phyloP scores from a whole-genome alignment of 148 eudicot species.

The Drosera capensis region DNA sequence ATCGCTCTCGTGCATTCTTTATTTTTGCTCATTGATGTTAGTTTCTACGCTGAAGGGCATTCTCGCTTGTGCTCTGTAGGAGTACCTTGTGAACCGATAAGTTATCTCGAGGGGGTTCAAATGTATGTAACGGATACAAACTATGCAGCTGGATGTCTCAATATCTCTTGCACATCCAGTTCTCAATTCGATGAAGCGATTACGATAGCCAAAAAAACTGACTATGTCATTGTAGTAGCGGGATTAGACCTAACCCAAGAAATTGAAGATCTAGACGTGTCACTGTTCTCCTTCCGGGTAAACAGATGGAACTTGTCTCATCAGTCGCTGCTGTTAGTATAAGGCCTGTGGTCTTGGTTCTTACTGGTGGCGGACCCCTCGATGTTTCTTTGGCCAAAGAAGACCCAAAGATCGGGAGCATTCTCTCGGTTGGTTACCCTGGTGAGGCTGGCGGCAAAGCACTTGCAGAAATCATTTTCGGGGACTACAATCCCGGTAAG shows the following conservation, averaged over 20 bases:
- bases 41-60: too few relatives aligned
- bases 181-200: conserved; percentile 41
- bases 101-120: conserved; percentile 63
- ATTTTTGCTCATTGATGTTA: too few relatives aligned
- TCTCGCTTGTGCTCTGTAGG: conserved; percentile 8
- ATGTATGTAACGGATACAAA: conserved; percentile 47
- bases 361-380: conserved; percentile 81
- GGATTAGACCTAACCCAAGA: conserved; percentile 87
- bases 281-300: conserved; percentile 66
- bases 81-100: conserved; percentile 65
- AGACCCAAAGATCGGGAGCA: conserved; percentile 42
- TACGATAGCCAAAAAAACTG: conserved; percentile 49
- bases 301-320: conserved; percentile 65
- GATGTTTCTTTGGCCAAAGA: conserved; percentile 76
- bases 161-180: conserved; percentile 41
- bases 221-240: conserved; percentile 59
- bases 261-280: conserved; percentile 62
- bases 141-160: conserved; percentile 46
- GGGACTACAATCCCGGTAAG: conserved; percentile 65
- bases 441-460: conserved; percentile 93
- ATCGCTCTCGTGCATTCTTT: too few relatives aligned
- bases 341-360: conserved; percentile 55
- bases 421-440: conserved; percentile 88
- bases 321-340: conserved; percentile 55
- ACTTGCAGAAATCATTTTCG: conserved; percentile 76